These are phyloP conservation scores for Amaranthus hypochondriacus DNA, from an alignment of 148 eudicot genomes.

Conservation along the genomic window DNA sequence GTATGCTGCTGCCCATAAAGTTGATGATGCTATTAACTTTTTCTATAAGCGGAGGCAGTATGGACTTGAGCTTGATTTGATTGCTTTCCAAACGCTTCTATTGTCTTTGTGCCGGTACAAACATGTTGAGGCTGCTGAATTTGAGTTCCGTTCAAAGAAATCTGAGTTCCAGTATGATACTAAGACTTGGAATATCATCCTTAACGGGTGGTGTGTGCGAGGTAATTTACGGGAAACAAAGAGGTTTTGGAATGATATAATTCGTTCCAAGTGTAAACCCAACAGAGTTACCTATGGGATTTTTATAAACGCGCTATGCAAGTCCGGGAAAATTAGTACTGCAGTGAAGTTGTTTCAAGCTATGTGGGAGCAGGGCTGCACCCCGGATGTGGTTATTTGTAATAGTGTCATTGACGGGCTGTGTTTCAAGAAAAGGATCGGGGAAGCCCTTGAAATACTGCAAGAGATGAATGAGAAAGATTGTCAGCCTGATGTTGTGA, in stretches of 20 bases:
- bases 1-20: slow-evolving; percentile 63
- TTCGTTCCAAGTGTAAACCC: slow-evolving; percentile 45
- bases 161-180: slow-evolving; percentile 43
- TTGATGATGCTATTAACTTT: slow-evolving; percentile 53
- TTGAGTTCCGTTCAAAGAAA: slow-evolving; percentile 50
- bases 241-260: slow-evolving; percentile 73
- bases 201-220: slow-evolving; percentile 78
- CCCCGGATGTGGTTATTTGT: slow-evolving; percentile 64
- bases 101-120: slow-evolving; percentile 61
- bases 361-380: slow-evolving; percentile 63
- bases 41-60: slow-evolving; percentile 53
- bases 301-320: slow-evolving; percentile 57
- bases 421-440: slow-evolving; percentile 78
- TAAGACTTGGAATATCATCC: slow-evolving; percentile 75
- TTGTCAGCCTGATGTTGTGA: slow-evolving; percentile 50
- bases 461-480: slow-evolving; percentile 49
- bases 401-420: slow-evolving; percentile 68
- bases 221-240: slow-evolving; percentile 71
- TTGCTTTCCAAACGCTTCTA: slow-evolving; percentile 64
- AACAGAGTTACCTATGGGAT: slow-evolving; percentile 66
- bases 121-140: slow-evolving; percentile 76
- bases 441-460: slow-evolving; percentile 56
- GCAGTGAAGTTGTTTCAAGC: slow-evolving; percentile 50
- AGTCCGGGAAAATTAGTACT: slow-evolving; percentile 60
- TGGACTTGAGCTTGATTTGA: slow-evolving; percentile 51